phyloP scores from a whole-genome alignment of 1,284 basidiomycete genomes.

The Leccinum huronense region DNA sequence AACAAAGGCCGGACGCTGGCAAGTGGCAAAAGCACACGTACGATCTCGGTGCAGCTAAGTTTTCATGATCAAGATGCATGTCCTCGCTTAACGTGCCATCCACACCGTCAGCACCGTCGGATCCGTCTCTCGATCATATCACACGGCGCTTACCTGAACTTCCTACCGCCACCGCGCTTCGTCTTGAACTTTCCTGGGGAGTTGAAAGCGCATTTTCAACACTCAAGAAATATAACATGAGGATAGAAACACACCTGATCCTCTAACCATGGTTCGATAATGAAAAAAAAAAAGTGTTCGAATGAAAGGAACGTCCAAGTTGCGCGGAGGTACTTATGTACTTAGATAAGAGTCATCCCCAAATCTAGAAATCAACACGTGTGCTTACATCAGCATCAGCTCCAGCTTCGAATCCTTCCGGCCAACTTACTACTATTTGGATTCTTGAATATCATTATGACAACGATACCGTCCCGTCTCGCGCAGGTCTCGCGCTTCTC shows the following conservation, averaged over 20 bases:
- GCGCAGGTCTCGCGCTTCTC: constrained; percentile 70
- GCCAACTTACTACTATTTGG: not conserved
- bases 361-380: constrained; percentile 9
- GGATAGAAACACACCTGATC: constrained; percentile 43
- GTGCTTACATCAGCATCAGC: constrained; percentile 20
- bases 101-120: constrained; percentile 6
- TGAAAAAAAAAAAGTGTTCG: not conserved
- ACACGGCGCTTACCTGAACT: constrained; percentile 56
- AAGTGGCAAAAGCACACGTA: constrained; percentile 27
- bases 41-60: constrained; percentile 55
- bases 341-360: constrained; percentile 21
- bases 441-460: constrained; percentile 46
- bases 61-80: constrained; percentile 59
- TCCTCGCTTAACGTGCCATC: constrained; percentile 46
- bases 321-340: not conserved
- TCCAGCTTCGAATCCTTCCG: constrained; percentile 18
- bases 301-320: not conserved
- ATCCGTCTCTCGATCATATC: constrained; percentile 6
- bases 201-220: not conserved
- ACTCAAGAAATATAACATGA: not conserved
- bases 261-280: constrained; percentile 51
- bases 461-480: constrained; percentile 90
- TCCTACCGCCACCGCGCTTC: constrained; percentile 83
- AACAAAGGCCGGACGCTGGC: not conserved
- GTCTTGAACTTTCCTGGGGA: constrained; percentile 77